phyloP scores from a whole-genome alignment of 2,329 filamentous ascomycete species.

The Teratosphaeria destructans region DNA sequence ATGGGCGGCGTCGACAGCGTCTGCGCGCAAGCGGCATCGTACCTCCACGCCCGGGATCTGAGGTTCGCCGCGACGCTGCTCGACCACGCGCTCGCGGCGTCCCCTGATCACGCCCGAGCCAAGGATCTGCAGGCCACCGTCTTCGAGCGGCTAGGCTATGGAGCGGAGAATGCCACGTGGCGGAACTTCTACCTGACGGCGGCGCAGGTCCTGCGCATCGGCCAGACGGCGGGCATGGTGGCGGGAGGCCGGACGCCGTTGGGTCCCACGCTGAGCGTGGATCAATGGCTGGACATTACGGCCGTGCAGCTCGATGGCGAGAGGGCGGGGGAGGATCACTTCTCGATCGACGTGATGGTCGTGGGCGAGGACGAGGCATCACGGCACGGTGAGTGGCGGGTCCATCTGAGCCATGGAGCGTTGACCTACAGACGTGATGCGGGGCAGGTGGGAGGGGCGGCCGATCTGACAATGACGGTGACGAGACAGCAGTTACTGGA shows the following conservation, averaged over 20 bases:
- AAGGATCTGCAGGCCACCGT: not conserved
- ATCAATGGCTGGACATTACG: not conserved
- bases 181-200: not conserved
- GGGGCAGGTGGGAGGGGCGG: not conserved
- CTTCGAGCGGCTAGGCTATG: slow-evolving; percentile 2
- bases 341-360: not conserved
- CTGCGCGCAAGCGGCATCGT: not conserved
- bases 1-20: slow-evolving; percentile 1
- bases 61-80: slow-evolving; percentile 3
- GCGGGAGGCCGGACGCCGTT: not conserved
- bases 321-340: not conserved
- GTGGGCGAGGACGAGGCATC: not conserved
- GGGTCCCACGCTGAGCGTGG: not conserved
- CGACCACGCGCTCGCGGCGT: slow-evolving; percentile 1
- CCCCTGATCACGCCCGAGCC: not conserved
- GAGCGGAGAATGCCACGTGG: not conserved
- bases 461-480: not conserved
- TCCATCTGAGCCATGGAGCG: not conserved
- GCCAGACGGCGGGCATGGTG: not conserved
- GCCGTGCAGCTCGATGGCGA: not conserved
- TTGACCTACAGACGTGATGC: not conserved
- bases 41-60: not conserved
- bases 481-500: not conserved
- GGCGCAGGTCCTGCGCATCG: not conserved
- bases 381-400: not conserved